Conservation (phyloP, 768 basidiomycete species). For the Boletus eberwhitei region DNA sequence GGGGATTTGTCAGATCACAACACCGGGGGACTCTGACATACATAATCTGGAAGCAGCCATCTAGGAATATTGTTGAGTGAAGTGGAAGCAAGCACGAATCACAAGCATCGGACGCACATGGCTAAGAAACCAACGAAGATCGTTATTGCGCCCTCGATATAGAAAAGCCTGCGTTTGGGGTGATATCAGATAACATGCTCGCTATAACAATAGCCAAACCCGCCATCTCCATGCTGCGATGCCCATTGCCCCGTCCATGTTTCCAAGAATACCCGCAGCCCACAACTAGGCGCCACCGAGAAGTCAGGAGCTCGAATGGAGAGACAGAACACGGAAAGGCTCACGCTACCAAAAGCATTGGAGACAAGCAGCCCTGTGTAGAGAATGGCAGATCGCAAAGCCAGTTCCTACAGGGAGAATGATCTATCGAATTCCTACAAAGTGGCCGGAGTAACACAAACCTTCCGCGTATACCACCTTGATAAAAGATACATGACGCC, state of each 20-base stretch:
- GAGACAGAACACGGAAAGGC: slow-evolving; percentile 11
- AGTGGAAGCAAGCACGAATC: not conserved
- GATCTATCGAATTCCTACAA: not conserved
- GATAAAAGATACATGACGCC: slow-evolving; percentile 42
- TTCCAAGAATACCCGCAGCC: slow-evolving; percentile 67
- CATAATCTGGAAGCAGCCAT: slow-evolving; percentile 60
- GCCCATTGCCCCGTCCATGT: slow-evolving; percentile 65
- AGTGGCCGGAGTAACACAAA: not conserved
- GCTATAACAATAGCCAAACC: not conserved
- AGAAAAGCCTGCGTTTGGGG: slow-evolving; percentile 55
- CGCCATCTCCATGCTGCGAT: slow-evolving; percentile 73
- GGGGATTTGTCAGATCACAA: not conserved
- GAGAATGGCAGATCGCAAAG: slow-evolving; percentile 59
- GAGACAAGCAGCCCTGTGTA: slow-evolving; percentile 58
- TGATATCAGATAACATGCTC: not conserved
- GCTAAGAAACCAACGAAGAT: slow-evolving; percentile 53
- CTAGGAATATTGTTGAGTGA: slow-evolving; percentile 28
- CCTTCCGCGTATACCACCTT: slow-evolving; percentile 25
- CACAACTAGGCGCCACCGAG: slow-evolving; percentile 43
- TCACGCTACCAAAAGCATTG: slow-evolving; percentile 64
- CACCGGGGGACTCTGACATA: slow-evolving; percentile 25
- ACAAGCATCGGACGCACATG: slow-evolving; percentile 36
- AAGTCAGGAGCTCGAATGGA: not conserved
- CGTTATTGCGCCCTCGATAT: slow-evolving; percentile 66
- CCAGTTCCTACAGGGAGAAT: slow-evolving; percentile 45